Conservation (phyloP, 2,329 filamentous ascomycete genomes). For the Fusarium tuaranense region DNA sequence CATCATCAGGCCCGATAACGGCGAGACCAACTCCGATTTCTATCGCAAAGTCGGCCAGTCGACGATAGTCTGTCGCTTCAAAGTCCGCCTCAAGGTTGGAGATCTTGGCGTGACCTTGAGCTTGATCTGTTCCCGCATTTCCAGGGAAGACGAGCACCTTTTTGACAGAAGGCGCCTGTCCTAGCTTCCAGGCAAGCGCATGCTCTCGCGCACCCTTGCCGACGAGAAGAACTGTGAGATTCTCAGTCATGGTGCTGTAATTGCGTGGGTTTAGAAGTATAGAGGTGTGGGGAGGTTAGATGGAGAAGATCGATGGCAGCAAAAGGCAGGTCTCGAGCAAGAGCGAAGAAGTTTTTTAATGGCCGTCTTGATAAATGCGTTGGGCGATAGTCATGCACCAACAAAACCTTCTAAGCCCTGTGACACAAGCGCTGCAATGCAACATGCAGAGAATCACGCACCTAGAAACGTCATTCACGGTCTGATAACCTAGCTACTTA, state of each 20-base stretch:
- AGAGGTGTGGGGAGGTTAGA: too few relatives aligned
- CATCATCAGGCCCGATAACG: constrained; percentile 80
- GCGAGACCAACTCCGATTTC: constrained; percentile 73
- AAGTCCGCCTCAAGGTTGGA: constrained; percentile 63
- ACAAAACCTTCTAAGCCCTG: too few relatives aligned
- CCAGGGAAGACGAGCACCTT: constrained; percentile 68
- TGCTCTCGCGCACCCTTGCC: constrained; percentile 83
- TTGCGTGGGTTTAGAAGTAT: too few relatives aligned
- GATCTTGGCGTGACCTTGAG: constrained; percentile 62
- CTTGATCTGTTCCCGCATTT: constrained; percentile 74
- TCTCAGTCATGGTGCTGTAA: neutral
- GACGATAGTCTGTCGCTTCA: constrained; percentile 68
- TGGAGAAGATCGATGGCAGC: too few relatives aligned
- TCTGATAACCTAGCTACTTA: too few relatives aligned
- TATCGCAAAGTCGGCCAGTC: constrained; percentile 71
- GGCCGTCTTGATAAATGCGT: too few relatives aligned
- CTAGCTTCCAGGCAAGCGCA: constrained; percentile 80
- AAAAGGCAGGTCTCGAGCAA: too few relatives aligned
- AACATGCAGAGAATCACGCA: too few relatives aligned
- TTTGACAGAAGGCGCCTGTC: constrained; percentile 71
- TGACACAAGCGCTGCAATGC: too few relatives aligned
- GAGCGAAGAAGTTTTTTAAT: too few relatives aligned
- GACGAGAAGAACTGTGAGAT: constrained; percentile 68
- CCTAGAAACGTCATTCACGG: too few relatives aligned
- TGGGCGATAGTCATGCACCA: too few relatives aligned